Evolutionary conservation across 257 asterid genomes (phyloP).

Genomic region (Ilex aquifolium): DNA sequence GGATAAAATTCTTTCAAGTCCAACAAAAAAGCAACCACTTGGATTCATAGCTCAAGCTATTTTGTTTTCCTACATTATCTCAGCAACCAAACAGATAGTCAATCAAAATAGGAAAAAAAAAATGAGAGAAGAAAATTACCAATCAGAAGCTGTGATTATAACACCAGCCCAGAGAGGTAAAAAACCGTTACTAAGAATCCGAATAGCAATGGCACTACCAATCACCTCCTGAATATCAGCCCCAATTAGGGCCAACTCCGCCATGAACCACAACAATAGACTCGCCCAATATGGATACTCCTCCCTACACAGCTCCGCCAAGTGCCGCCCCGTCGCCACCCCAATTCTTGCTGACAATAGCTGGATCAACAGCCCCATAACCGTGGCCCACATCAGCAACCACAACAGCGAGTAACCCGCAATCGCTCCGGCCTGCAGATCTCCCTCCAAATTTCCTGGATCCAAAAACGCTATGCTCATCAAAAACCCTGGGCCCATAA

Average conservation of each 20-base stretch:
- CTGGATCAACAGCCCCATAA: constrained; percentile 84
- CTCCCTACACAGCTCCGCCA: constrained; percentile 91
- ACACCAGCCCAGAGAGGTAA: constrained; percentile 90
- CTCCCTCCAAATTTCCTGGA: constrained; percentile 96
- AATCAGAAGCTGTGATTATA: constrained; percentile 80
- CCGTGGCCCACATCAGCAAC: constrained; percentile 89
- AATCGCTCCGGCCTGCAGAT: constrained; percentile 91
- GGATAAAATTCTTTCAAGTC: too few relatives aligned
- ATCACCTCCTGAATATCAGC: constrained; percentile 98
- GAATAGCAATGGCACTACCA: constrained; percentile 92
- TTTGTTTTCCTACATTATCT: neutral
- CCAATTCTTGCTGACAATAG: constrained; percentile 73
- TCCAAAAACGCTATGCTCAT: constrained; percentile 92
- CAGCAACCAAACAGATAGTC: constrained; percentile 11
- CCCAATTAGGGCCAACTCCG: constrained; percentile 86
- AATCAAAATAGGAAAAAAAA: neutral
- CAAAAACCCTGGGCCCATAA: constrained; percentile 91
- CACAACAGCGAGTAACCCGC: constrained; percentile 89
- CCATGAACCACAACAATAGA: constrained; percentile 79
- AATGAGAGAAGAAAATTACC: constrained; percentile 39
- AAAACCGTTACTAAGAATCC: constrained; percentile 73
- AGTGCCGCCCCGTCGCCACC: constrained; percentile 89
- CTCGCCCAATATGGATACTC: constrained; percentile 87
- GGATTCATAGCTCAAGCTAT: neutral
- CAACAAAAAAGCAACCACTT: too few relatives aligned